These are phyloP conservation scores for Rhodotorula babjevae DNA, from an alignment of 768 basidiomycete genomes.

Conservation along the genomic window DNA sequence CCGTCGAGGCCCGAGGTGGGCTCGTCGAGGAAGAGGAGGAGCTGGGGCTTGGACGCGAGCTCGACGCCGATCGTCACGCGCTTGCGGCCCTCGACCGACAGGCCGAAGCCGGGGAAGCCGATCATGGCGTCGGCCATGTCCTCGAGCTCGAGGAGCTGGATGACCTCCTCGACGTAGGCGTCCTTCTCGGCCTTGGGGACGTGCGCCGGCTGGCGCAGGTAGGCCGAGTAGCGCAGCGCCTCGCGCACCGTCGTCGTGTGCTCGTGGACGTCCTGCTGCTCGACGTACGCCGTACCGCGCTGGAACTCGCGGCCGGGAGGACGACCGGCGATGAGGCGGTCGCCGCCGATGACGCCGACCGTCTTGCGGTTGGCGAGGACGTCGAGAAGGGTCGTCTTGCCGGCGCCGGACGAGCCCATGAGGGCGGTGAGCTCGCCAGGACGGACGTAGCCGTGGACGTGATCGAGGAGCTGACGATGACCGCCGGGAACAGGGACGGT, in stretches of 20 bases:
- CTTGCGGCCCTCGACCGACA: conserved; percentile 43
- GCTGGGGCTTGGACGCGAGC: conserved; percentile 60
- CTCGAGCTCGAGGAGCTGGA: conserved; percentile 78
- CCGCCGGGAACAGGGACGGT: conserved; percentile 35
- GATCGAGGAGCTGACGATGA: conserved; percentile 37
- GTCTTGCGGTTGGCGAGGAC: conserved; percentile 59
- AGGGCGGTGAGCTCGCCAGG: conserved; percentile 78
- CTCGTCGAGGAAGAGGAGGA: conserved; percentile 54
- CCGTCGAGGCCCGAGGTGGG: conserved; percentile 50
- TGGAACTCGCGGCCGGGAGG: conserved; percentile 58
- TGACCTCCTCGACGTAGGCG: conserved; percentile 54
- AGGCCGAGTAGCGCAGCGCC: conserved; percentile 43
- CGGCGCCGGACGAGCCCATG: conserved; percentile 80
- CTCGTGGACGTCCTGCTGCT: conserved; percentile 76
- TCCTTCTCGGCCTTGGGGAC: conserved; percentile 44
- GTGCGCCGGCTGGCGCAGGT: conserved; percentile 41
- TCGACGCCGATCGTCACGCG: conserved; percentile 66
- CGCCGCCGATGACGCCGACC: conserved; percentile 71
- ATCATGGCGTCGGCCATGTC: conserved; percentile 78
- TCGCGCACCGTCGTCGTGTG: conserved; percentile 57
- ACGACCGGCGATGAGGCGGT: conserved; percentile 62
- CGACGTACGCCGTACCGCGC: conserved; percentile 60
- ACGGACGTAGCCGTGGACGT: conserved; percentile 49
- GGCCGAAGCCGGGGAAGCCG: conserved; percentile 47
- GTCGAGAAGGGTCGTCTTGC: conserved; percentile 57